A percentile compares a stretch with the other conserved stretches of the same genome.
Conservation (phyloP, 2,329 filamentous ascomycete species). For the Annulohypoxylon truncatum region DNA sequence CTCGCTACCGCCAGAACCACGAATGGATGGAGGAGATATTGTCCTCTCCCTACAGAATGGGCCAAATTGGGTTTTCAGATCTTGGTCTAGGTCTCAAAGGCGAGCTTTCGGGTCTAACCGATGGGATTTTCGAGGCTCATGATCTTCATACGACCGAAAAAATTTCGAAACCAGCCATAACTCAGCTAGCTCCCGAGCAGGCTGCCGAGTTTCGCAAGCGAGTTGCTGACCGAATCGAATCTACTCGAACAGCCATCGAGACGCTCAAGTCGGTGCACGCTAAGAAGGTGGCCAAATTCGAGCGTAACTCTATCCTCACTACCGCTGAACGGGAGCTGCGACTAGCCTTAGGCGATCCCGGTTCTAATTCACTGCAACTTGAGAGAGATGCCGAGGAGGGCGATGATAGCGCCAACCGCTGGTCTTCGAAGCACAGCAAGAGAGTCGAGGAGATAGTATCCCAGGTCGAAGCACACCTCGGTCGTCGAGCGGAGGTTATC, state of each 20-base stretch:
- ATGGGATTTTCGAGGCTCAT: slow-evolving; percentile 82
- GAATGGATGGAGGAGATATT: slow-evolving; percentile 99
- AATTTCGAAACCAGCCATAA: slow-evolving; percentile 69
- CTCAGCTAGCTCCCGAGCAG: slow-evolving; percentile 78
- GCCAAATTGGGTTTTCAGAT: slow-evolving; percentile 87
- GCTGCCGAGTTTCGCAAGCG: slow-evolving; percentile 86
- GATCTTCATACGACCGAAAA: slow-evolving; percentile 60
- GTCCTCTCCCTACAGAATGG: slow-evolving; percentile 86
- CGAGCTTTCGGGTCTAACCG: slow-evolving; percentile 82
- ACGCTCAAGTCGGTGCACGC: slow-evolving; percentile 84
- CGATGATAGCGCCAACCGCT: slow-evolving; percentile 59
- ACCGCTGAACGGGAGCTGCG: slow-evolving; percentile 82
- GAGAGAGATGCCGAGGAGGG: slow-evolving; percentile 66
- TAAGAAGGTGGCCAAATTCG: slow-evolving; percentile 78
- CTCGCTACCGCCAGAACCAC: slow-evolving; percentile 92
- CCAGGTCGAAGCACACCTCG: slow-evolving; percentile 78
- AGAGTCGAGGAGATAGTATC: slow-evolving; percentile 78
- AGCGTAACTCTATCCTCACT: slow-evolving; percentile 75
- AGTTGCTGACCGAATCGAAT: slow-evolving; percentile 76
- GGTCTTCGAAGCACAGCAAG: slow-evolving; percentile 59
- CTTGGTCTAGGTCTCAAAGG: slow-evolving; percentile 87
- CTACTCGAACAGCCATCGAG: slow-evolving; percentile 84
- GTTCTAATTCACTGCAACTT: slow-evolving; percentile 71
- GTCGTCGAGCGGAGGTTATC: slow-evolving; percentile 72
- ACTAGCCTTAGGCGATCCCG: slow-evolving; percentile 69